These are phyloP conservation scores for Epichloe coenophiala DNA, from an alignment of 2,329 filamentous ascomycete species.

Conservation along the genomic window DNA sequence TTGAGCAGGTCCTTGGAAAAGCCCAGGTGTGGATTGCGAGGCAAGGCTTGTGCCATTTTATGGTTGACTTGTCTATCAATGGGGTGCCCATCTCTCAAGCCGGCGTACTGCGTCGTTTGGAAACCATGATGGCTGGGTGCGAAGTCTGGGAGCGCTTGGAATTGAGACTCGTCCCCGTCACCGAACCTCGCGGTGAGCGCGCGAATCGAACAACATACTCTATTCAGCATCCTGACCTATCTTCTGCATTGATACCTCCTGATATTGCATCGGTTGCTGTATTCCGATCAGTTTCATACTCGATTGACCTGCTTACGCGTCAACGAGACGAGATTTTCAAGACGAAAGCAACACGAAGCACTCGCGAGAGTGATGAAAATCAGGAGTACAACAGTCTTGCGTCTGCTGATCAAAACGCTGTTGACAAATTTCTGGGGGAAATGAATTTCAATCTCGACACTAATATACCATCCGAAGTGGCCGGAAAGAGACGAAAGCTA, in stretches of 20 bases:
- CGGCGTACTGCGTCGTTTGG: constrained; percentile 6
- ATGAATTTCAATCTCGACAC: constrained; percentile 7
- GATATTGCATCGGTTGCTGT: constrained; percentile 11
- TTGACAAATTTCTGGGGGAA: constrained; percentile 16
- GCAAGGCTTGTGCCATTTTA: constrained; percentile 16
- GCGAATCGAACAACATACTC: constrained; percentile 17
- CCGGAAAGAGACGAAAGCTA: not conserved
- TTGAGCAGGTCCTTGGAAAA: constrained; percentile 11
- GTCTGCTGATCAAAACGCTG: constrained; percentile 13
- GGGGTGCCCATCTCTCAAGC: constrained; percentile 8
- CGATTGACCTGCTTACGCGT: constrained; percentile 11
- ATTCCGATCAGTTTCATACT: constrained; percentile 15
- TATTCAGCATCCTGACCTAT: constrained; percentile 22
- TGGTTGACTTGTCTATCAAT: constrained; percentile 13
- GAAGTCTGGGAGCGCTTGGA: constrained; percentile 20
- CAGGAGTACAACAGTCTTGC: constrained; percentile 9
- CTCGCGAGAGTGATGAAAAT: not conserved
- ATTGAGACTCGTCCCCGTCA: constrained; percentile 14
- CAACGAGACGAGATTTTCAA: not conserved
- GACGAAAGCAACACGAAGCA: not conserved
- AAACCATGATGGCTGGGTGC: constrained; percentile 11
- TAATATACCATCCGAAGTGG: not conserved
- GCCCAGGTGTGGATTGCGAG: constrained; percentile 21
- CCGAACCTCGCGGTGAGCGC: constrained; percentile 1
- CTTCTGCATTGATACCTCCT: constrained; percentile 18